These are phyloP conservation scores for Aspergillus hancockii DNA, from an alignment of 495 filamentous ascomycete genomes.

Conservation along the genomic window DNA sequence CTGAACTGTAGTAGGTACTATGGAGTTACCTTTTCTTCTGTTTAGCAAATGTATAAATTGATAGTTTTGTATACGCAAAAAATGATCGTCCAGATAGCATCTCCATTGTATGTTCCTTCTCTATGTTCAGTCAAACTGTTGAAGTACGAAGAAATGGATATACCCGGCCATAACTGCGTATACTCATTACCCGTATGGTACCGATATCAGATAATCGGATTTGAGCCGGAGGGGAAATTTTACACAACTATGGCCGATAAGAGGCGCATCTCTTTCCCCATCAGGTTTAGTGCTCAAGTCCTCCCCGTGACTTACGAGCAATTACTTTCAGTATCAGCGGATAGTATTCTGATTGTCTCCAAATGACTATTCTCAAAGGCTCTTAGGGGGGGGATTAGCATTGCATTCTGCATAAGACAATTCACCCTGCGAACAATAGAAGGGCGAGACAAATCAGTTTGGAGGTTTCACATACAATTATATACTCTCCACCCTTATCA, in stretches of 20 bases:
- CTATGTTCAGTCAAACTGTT: too few relatives aligned
- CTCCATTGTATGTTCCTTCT: too few relatives aligned
- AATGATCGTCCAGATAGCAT: too few relatives aligned
- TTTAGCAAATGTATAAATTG: not conserved
- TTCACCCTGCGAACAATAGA: not conserved
- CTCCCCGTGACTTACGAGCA: not conserved
- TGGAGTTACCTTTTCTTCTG: not conserved
- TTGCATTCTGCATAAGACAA: not conserved
- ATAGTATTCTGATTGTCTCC: slow-evolving; percentile 1
- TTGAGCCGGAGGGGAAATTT: not conserved
- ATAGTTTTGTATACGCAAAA: not conserved
- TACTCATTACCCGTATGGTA: too few relatives aligned
- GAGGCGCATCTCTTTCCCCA: slow-evolving; percentile 18
- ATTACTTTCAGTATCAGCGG: not conserved
- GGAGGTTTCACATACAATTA: not conserved
- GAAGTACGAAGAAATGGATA: too few relatives aligned
- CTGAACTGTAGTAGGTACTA: too few relatives aligned
- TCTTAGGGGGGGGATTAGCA: not conserved
- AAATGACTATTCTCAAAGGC: not conserved
- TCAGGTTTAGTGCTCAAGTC: slow-evolving; percentile 11
- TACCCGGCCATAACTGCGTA: too few relatives aligned
- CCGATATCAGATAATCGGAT: too few relatives aligned
- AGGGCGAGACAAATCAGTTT: not conserved
- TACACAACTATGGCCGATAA: slow-evolving; percentile 13
- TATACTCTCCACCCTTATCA: not conserved